Percentiles rank a stretch among this genome's conserved stretches.
Evolutionary conservation across 345 rosid genomes (phyloP).

Genomic region (Arabidopsis suecica): DNA sequence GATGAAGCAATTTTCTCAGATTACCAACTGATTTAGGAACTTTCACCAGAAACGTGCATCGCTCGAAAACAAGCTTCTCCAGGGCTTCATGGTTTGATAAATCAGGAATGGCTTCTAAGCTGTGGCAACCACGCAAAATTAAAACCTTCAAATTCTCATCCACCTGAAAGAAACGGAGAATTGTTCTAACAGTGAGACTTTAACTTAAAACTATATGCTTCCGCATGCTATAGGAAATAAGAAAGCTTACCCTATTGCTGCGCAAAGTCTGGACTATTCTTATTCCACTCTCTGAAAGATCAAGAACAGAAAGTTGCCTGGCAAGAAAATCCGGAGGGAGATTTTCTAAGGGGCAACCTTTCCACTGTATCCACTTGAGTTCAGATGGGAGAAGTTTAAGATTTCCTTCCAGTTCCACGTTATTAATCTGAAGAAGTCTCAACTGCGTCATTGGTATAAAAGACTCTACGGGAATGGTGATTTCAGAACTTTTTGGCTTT

Average conservation of each 20-base stretch:
- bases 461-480: constrained; percentile 44
- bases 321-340: constrained; percentile 54
- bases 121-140: constrained; percentile 40
- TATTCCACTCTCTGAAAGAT: constrained; percentile 69
- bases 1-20: constrained; percentile 26
- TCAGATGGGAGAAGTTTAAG: constrained; percentile 55
- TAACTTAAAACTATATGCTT: neutral
- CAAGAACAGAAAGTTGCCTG: constrained; percentile 62
- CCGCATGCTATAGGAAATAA: neutral
- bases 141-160: constrained; percentile 38
- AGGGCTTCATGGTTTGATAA: constrained; percentile 38
- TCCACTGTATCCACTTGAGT: constrained; percentile 78
- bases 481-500: constrained; percentile 31
- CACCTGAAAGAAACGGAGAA: constrained; percentile 20
- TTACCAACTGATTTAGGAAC: constrained; percentile 42
- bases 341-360: constrained; percentile 55
- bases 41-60: constrained; percentile 35
- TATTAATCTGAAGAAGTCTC: constrained; percentile 68
- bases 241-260: constrained; percentile 45
- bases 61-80: constrained; percentile 39
- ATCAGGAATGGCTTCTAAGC: constrained; percentile 43
- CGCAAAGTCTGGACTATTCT: constrained; percentile 43
- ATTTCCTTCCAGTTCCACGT: constrained; percentile 59
- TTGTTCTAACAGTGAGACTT: neutral
- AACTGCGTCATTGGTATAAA: constrained; percentile 57